Base-by-base conservation (phyloP, 768 basidiomycete species). In the Mrakia frigida region DNA sequence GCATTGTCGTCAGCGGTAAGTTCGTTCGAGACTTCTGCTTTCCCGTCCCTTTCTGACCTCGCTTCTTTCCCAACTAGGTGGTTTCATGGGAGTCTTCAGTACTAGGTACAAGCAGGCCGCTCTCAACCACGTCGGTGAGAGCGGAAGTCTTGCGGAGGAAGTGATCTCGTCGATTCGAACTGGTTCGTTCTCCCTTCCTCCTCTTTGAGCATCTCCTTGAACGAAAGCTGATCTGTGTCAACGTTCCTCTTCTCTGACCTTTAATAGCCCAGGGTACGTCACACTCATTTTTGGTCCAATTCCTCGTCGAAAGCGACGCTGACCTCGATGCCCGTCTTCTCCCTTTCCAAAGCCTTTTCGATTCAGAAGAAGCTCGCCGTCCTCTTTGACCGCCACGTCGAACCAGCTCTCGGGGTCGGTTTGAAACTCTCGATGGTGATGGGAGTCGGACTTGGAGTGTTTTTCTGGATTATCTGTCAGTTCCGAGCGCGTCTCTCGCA, bases 341-440 rank as follows among this genome's bases (percentile, higher is more conserved):
- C 50, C 9, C 56, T 56, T 28, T 18, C n/a, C n/a, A 25, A 1
- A 56, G 94, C 95, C 0, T 98, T 98, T 80, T 93, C 93, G 59
- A 90, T 89, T 0, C 92, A 94, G 83, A 84, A 81, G 7, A 86
- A 86, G 43, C 85, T 98, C 65, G 80, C 88, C 2, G 79, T 79
- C 6, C 83, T 92, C n/a, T 98, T 96, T 82, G 87, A 92, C 80
- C 78, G 63, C 1, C 87, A 88, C 75, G 87, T 93, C 79, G 83
- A 85, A 31, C 63, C 70, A 2, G 43, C 59, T 41, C 25, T 33
- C 39, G 31, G 25, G 6, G 41, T 71, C 46, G 75, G 43, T 18
- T 9, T 46, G 9, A 46, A 46, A 18, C 52, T 53, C 21, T 53
- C 52, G 11, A 53, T 53, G 21, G 52, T 53, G 18, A 53, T 53